These are phyloP conservation scores for Fusarium sp. DNA, from an alignment of 2,329 filamentous ascomycete genomes.

Conservation along the genomic window DNA sequence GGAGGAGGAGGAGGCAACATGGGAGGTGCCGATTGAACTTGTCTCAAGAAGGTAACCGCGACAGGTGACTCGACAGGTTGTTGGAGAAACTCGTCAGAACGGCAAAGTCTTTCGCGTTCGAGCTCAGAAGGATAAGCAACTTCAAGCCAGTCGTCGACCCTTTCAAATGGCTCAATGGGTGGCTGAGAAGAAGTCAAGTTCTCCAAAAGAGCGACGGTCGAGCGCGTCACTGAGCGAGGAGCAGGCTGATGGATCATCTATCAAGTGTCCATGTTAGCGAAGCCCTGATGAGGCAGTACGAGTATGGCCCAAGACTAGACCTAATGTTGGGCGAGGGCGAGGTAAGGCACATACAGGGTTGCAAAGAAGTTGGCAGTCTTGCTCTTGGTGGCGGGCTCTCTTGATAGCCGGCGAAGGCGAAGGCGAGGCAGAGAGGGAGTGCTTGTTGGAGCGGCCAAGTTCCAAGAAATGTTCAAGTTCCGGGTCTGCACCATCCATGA, in stretches of 20 bases:
- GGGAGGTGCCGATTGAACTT: conserved; percentile 14
- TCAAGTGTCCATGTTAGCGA: not conserved
- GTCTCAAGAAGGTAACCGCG: no score
- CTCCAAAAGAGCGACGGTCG: conserved; percentile 14
- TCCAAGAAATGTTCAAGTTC: not conserved
- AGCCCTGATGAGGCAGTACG: not conserved
- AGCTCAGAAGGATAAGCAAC: conserved; percentile 4
- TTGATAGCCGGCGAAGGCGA: not conserved
- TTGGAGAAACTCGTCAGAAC: conserved; percentile 1
- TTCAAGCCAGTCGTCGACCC: conserved; percentile 20
- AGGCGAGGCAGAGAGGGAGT: not conserved
- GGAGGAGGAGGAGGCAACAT: not conserved
- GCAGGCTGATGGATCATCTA: conserved; percentile 15
- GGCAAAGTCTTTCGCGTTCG: not conserved
- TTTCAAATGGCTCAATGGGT: not conserved
- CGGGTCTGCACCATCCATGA: conserved; percentile 2
- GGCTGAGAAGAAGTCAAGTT: not conserved
- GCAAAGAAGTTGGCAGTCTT: not conserved
- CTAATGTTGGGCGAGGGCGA: no score
- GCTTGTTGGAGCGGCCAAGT: conserved; percentile 6
- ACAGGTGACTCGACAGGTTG: no score
- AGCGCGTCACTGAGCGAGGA: not conserved
- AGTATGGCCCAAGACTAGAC: not conserved
- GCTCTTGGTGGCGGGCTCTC: not conserved
- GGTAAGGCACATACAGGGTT: conserved; percentile 4